Conservation (phyloP, 257 asterid genomes). For the Salvia splendens region DNA sequence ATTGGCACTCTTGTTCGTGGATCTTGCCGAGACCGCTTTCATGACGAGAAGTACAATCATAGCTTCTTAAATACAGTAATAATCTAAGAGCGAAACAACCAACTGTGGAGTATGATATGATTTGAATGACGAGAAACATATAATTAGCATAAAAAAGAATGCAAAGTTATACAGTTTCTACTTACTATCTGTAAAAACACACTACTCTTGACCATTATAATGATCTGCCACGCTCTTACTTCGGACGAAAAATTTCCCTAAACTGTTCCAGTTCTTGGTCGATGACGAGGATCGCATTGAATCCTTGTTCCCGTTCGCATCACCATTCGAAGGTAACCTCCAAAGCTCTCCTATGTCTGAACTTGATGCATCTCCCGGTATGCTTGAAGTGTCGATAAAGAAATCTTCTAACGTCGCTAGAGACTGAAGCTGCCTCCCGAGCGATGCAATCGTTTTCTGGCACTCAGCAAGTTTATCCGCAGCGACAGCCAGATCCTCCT, state of each 20-base stretch:
- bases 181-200: conserved; percentile 21
- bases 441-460: conserved; percentile 81
- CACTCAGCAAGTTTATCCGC: conserved; percentile 87
- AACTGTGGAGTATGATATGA: neutral
- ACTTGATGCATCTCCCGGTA: conserved; percentile 49
- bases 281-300: conserved; percentile 44
- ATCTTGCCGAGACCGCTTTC: no score
- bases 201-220: conserved; percentile 42
- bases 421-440: conserved; percentile 75
- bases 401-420: conserved; percentile 82
- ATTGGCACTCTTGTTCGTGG: no score
- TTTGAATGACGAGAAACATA: neutral
- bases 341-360: conserved; percentile 36
- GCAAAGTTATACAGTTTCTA: conserved; percentile 19
- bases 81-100: no score
- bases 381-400: conserved; percentile 68
- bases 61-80: no score
- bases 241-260: conserved; percentile 56
- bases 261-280: conserved; percentile 53
- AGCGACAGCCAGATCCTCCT: conserved; percentile 79
- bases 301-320: conserved; percentile 46
- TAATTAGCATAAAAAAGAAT: neutral
- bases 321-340: conserved; percentile 41
- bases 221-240: conserved; percentile 51
- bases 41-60: no score